Conservation (phyloP, 179 eudicot genomes). For the Amaranthus tricolor region DNA sequence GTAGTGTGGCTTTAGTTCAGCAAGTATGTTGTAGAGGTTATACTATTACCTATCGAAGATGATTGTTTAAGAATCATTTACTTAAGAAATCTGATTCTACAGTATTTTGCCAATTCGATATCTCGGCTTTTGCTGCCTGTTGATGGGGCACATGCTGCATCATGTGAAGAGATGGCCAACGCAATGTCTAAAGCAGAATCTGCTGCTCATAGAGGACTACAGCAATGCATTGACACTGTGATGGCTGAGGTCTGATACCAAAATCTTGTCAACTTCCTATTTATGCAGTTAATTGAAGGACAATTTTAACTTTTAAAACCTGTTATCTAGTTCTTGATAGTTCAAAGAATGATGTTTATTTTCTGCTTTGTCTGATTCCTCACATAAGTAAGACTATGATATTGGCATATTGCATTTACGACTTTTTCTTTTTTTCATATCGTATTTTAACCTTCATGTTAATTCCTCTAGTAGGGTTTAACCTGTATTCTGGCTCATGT, state of each 20-base stretch:
- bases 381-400: neutral
- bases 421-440: neutral
- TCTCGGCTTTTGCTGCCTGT: slow-evolving; percentile 89
- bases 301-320: neutral
- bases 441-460: neutral
- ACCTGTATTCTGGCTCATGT: slow-evolving; percentile 17
- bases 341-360: neutral
- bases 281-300: neutral
- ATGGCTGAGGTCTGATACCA: slow-evolving; percentile 85
- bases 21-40: slow-evolving; percentile 59
- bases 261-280: slow-evolving; percentile 6
- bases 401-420: neutral
- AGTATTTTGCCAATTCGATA: slow-evolving; percentile 87
- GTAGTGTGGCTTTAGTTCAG: slow-evolving; percentile 95
- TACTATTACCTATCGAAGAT: slow-evolving; percentile 7
- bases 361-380: neutral
- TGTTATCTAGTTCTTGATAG: slow-evolving; percentile 2
- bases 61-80: slow-evolving; percentile 11
- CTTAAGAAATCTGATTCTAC: slow-evolving; percentile 19
- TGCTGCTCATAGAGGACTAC: slow-evolving; percentile 94
- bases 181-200: slow-evolving; percentile 96
- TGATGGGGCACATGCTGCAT: slow-evolving; percentile 97
- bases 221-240: slow-evolving; percentile 96
- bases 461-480: neutral
- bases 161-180: slow-evolving; percentile 93